These are phyloP conservation scores for Beauveria sp. DNA, from an alignment of 2,329 filamentous ascomycete species.

Conservation along the genomic window DNA sequence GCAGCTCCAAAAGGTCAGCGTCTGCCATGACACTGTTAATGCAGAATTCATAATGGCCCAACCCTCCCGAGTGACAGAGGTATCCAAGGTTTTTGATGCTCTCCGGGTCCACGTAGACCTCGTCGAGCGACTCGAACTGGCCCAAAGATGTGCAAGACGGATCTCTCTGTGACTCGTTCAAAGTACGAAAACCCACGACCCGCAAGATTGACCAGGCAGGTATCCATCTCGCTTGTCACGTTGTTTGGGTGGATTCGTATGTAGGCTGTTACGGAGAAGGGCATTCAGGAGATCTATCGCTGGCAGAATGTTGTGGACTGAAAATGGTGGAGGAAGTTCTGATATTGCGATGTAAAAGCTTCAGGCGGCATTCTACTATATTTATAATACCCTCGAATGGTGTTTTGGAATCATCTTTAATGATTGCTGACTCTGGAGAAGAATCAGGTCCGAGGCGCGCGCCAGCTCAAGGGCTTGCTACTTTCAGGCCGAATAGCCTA, in stretches of 20 bases:
- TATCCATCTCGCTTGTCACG: too few species aligned
- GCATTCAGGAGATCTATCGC: neutral
- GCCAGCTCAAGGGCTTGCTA: neutral
- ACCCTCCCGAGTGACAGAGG: neutral
- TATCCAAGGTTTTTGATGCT: neutral
- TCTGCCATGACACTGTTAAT: neutral
- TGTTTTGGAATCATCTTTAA: neutral
- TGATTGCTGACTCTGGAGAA: neutral
- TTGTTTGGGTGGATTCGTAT: neutral
- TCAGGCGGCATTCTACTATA: neutral
- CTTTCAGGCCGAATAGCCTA: neutral
- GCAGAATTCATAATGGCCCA: neutral
- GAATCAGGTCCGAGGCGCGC: neutral
- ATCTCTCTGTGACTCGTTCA: neutral
- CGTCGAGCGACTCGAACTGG: conserved; percentile 1
- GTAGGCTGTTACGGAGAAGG: neutral
- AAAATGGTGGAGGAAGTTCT: neutral
- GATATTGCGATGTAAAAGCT: neutral
- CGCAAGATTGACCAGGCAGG: neutral
- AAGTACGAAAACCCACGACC: neutral
- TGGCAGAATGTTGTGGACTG: too few species aligned
- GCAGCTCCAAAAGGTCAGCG: neutral
- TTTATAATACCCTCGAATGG: neutral
- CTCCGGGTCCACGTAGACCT: neutral
- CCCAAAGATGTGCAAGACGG: neutral